Base-by-base conservation (phyloP, 306 rosid species). In the Vachellia pachyceras region DNA sequence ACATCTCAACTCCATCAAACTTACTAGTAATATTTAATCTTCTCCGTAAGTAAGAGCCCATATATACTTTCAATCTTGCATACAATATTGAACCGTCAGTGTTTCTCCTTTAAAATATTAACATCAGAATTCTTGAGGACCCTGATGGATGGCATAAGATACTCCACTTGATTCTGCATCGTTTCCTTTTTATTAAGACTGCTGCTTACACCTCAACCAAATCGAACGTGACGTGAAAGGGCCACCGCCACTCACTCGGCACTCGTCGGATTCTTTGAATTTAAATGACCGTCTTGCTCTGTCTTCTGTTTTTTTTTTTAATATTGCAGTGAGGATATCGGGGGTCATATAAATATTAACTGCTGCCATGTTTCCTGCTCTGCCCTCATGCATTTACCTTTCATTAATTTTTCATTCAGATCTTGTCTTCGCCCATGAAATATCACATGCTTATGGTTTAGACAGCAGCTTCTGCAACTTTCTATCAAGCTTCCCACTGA, bases 291-390 rank as follows among this genome's bases (percentile, higher is more conserved):
- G n/a, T n/a, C n/a, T n/a, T n/a, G n/a, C n/a, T n/a, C n/a, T n/a
- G n/a, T n/a, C n/a, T n/a, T n/a, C n/a, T n/a, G n/a, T n/a, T n/a
- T n/a, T n/a, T n/a, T n/a, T n/a, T n/a, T n/a, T n/a, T n/a, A n/a
- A n/a, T 58, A 60, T 12, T 25, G 8, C 25, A 13, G 37, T 29
- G 41, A 63, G 17, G 41, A 65, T 65, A 41, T 46, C 73, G 13
- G 18, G 52, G 36, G n/a, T 69, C 14, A 11, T 42, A n/a, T 67
- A 67, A 67, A 10, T 55, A 20, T 41, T 4, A 69, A 20, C 73
- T 69, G 52, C 36, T n/a, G n/a, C 50, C 35, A 69, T 69, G 36
- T 41, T 69, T 22, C 73, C 73, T 69, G n/a, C 36, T 42, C 73
- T 10, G 52, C 0, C 52, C 33, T 42, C 73, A 12, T 15, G 54